Base-by-base conservation (phyloP, 2,329 filamentous ascomycete species). In the Furcasterigmium sp. region DNA sequence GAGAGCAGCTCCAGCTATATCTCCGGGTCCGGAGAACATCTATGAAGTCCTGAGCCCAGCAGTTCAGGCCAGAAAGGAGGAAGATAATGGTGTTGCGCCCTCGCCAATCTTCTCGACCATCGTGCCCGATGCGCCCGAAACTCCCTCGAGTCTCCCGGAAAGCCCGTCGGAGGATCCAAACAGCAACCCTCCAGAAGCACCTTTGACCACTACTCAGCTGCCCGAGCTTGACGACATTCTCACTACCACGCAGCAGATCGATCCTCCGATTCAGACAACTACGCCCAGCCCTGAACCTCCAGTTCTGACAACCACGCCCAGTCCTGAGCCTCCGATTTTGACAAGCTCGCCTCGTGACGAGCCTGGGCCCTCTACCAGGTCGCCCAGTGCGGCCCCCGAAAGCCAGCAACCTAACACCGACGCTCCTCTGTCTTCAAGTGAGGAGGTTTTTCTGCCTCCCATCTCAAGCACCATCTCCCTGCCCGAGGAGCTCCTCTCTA, bases 81-180 rank as follows among this genome's bases (percentile, higher is more conserved):
- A 46, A 8, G 48, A 38, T 7, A 15, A 46, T 36, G 46, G 43
- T 14, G 26, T 30, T 15, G 47, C 48, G 4, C 48, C 48, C 29
- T 49, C 39, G 18, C 48, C 48, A 20, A 45, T 51, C 21, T 51
- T 51, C 26, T 39, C 43, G 8, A 51, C 48, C 19, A 37, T 51
- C 8, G 39, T 17, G 15, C 29, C 29, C 14, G 39, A 41, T 14
- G 38, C 39, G 8, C 37, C 41, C 29, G 8, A n/a, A 11, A 15
- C 41, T 13, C 21, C n/a, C 7, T 30, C 23, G 3, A 4, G 13
- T 5, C 21, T 15, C 7, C 32, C 32, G 11, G 23, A 7, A 25
- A 4, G 17, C 39, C 6, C 37, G 40, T 18, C 37, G 30, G 15
- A 17, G 35, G 17, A 14, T 21, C 15, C 17, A 39, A 8, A 34